Evolutionary conservation across 192 early-diverging fungal genomes (phyloP).

Genomic region (Coemansia sp.): DNA sequence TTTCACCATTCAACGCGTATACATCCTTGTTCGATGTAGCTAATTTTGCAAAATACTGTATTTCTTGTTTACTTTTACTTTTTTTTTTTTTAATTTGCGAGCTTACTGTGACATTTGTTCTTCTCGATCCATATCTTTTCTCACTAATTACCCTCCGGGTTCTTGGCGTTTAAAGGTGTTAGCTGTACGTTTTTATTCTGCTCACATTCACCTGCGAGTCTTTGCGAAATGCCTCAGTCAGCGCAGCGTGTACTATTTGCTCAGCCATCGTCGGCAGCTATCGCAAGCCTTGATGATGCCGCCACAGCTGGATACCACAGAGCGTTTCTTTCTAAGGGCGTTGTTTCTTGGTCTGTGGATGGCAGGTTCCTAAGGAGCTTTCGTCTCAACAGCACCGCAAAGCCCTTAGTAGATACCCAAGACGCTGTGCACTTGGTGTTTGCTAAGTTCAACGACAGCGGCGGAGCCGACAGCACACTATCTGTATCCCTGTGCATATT

Average conservation of each 20-base stretch:
- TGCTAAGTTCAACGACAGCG: conserved; percentile 24
- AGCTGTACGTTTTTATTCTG: not conserved
- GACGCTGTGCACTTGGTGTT: conserved; percentile 25
- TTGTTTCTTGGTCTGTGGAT: conserved; percentile 31
- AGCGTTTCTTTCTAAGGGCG: conserved; percentile 9
- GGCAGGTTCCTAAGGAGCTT: conserved; percentile 41
- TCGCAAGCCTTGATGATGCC: conserved; percentile 29
- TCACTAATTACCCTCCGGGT: too few species aligned
- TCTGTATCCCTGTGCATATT: conserved; percentile 45
- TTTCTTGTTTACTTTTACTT: too few species aligned
- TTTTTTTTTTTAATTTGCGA: too few species aligned
- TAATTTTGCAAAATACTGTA: too few species aligned
- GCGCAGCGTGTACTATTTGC: not conserved
- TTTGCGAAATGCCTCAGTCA: not conserved
- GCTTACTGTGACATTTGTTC: too few species aligned
- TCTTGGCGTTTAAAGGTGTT: too few species aligned
- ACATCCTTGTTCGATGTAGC: too few species aligned
- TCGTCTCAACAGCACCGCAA: conserved; percentile 6
- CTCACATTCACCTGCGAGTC: not conserved
- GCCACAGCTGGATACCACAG: conserved; percentile 20
- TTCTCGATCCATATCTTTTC: not conserved
- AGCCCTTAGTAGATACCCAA: not conserved
- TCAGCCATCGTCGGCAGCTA: conserved; percentile 7
- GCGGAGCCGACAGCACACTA: not conserved
- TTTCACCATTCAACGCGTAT: too few species aligned